phyloP scores from a whole-genome alignment of 768 basidiomycete species.

The Porpolomopsis calyptriformis region DNA sequence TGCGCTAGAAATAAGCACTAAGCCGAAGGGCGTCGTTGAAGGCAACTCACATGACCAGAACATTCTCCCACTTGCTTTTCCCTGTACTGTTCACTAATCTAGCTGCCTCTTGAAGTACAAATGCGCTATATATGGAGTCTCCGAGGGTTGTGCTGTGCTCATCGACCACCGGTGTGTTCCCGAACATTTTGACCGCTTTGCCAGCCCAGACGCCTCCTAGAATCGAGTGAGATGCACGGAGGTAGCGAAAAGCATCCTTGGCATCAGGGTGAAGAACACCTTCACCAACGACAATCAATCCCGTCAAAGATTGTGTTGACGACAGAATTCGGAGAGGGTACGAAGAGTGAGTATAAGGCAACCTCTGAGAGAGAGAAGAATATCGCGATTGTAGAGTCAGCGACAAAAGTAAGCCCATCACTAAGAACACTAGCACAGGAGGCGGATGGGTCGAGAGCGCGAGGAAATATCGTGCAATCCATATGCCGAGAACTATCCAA shows the following conservation, averaged over 20 bases:
- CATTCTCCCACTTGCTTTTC: constrained; percentile 38
- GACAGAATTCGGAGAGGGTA: constrained; percentile 58
- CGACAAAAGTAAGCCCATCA: constrained; percentile 27
- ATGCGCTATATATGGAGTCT: constrained; percentile 76
- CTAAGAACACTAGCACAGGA: constrained; percentile 22
- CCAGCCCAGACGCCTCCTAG: constrained; percentile 76
- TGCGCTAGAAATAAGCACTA: constrained; percentile 22
- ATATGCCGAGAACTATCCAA: constrained; percentile 4
- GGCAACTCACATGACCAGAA: constrained; percentile 58
- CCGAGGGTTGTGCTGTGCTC: constrained; percentile 45
- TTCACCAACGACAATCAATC: constrained; percentile 77
- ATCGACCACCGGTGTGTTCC: constrained; percentile 37
- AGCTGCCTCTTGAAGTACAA: constrained; percentile 79
- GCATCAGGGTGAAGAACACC: constrained; percentile 31
- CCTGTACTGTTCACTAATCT: constrained; percentile 51
- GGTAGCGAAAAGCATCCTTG: constrained; percentile 39
- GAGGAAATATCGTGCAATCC: not conserved
- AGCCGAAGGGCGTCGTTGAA: constrained; percentile 6
- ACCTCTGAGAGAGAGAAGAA: constrained; percentile 41
- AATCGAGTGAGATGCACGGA: constrained; percentile 56
- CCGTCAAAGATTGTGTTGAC: constrained; percentile 62
- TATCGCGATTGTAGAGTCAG: constrained; percentile 41
- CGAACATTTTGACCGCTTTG: constrained; percentile 32
- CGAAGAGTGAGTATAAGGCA: constrained; percentile 40
- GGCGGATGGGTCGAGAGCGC: constrained; percentile 14